phyloP scores from a whole-genome alignment of 495 filamentous ascomycete species.

The Amphirosellinia nigrospora region DNA sequence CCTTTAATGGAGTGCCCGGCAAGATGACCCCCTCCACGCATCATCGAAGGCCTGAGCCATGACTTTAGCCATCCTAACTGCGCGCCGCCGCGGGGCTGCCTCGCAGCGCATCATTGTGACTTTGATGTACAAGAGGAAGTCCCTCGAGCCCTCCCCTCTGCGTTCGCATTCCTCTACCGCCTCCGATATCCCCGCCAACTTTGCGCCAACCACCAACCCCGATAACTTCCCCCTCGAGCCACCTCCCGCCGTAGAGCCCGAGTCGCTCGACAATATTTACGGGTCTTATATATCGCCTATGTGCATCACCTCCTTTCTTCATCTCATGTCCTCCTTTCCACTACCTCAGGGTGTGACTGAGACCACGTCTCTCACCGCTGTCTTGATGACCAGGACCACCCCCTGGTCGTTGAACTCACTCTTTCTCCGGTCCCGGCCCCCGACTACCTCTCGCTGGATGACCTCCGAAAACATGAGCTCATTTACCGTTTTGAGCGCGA shows the following conservation, averaged over 20 bases:
- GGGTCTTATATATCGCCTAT: slow-evolving; percentile 77
- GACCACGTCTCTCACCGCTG: slow-evolving; percentile 73
- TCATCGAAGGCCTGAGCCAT: slow-evolving; percentile 64
- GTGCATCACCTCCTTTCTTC: slow-evolving; percentile 82
- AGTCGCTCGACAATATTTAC: slow-evolving; percentile 77
- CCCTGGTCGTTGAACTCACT: slow-evolving; percentile 72
- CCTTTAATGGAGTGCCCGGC: slow-evolving; percentile 60
- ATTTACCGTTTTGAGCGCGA: slow-evolving; percentile 83
- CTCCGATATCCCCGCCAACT: slow-evolving; percentile 55
- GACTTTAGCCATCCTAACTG: slow-evolving; percentile 63
- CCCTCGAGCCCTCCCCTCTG: slow-evolving; percentile 42
- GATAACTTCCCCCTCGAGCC: slow-evolving; percentile 76
- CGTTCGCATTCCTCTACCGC: slow-evolving; percentile 39
- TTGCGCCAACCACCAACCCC: slow-evolving; percentile 69
- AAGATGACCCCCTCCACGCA: slow-evolving; percentile 57
- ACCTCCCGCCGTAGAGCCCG: slow-evolving; percentile 60
- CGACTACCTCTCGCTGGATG: slow-evolving; percentile 69
- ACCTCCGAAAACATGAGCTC: slow-evolving; percentile 77
- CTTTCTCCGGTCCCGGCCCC: slow-evolving; percentile 70
- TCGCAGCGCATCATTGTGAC: slow-evolving; percentile 66
- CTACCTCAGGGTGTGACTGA: slow-evolving; percentile 59
- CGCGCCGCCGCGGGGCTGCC: slow-evolving; percentile 45
- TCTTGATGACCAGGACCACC: slow-evolving; percentile 65
- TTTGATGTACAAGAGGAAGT: slow-evolving; percentile 68
- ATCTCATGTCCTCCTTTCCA: slow-evolving; percentile 73